Conservation (phyloP, 2,329 filamentous ascomycete genomes). For the Claviceps sp. region DNA sequence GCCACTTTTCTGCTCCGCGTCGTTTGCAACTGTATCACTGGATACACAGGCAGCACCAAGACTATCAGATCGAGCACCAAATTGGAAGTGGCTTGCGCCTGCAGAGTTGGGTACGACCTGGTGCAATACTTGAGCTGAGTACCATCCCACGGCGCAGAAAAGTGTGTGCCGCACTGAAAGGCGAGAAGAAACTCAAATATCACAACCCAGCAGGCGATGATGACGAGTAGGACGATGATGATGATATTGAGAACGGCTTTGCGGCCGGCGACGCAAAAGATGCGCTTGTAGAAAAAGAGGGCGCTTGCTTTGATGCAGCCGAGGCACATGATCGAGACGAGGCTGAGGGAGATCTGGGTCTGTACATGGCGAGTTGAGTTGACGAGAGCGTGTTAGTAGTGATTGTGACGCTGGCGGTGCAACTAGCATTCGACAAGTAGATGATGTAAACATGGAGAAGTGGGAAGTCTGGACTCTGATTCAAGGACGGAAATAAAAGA, state of each 20-base stretch:
- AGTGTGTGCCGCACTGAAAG: slow-evolving; percentile 12
- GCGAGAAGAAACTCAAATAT: slow-evolving; percentile 9
- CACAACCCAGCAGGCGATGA: slow-evolving; percentile 9
- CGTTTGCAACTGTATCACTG: slow-evolving; percentile 6
- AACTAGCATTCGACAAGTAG: too few species aligned
- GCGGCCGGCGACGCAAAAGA: slow-evolving; percentile 7
- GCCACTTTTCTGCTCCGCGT: slow-evolving; percentile 4
- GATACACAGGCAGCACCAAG: slow-evolving; percentile 9
- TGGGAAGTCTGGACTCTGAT: too few species aligned
- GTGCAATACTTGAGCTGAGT: slow-evolving; percentile 10
- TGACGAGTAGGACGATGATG: slow-evolving; percentile 4
- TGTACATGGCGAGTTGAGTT: not conserved
- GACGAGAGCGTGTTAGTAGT: not conserved
- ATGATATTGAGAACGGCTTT: slow-evolving; percentile 6
- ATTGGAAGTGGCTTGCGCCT: slow-evolving; percentile 10
- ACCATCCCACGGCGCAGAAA: slow-evolving; percentile 12
- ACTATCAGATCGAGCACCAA: slow-evolving; percentile 11
- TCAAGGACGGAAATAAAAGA: too few species aligned
- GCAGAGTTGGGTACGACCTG: slow-evolving; percentile 8
- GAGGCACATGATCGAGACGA: slow-evolving; percentile 5
- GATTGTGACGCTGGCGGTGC: too few species aligned
- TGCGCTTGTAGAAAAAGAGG: slow-evolving; percentile 12
- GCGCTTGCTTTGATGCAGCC: slow-evolving; percentile 9
- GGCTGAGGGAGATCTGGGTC: slow-evolving; percentile 6
- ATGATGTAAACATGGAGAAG: too few species aligned